Percentiles rank a stretch among this genome's conserved stretches.
These are phyloP conservation scores for Urtica urens DNA, from an alignment of 306 rosid genomes.

Conservation along the genomic window DNA sequence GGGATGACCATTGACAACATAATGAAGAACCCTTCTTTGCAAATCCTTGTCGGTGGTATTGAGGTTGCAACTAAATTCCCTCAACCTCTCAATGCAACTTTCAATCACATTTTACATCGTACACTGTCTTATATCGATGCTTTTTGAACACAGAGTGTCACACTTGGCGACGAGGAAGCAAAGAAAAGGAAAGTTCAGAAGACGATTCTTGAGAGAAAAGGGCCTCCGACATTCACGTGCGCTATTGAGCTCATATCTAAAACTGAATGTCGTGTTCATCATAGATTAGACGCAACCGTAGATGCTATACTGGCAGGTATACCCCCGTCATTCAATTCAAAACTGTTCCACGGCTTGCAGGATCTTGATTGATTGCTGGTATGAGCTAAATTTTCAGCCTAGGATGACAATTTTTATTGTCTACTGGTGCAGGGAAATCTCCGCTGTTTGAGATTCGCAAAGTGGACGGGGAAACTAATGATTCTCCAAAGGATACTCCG, in stretches of 20 bases:
- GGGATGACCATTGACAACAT: slow-evolving; percentile 86
- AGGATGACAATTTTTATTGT: background rate
- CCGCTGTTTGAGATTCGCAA: slow-evolving; percentile 78
- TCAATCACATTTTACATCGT: background rate
- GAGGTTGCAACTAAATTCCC: slow-evolving; percentile 49
- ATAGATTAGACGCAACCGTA: slow-evolving; percentile 90
- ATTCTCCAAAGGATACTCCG: slow-evolving; percentile 35
- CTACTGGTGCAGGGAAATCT: slow-evolving; percentile 44
- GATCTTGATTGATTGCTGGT: background rate
- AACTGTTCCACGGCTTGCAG: background rate
- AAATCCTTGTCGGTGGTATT: slow-evolving; percentile 91
- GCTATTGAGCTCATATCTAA: slow-evolving; percentile 96
- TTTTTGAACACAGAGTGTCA: slow-evolving; percentile 64
- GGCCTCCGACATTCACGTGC: slow-evolving; percentile 89
- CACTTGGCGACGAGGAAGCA: slow-evolving; percentile 99
- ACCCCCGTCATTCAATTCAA: background rate
- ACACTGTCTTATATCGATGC: background rate
- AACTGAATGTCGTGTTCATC: slow-evolving; percentile 83
- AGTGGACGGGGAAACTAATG: slow-evolving; percentile 38
- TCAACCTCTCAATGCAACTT: slow-evolving; percentile 1
- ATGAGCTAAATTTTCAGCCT: background rate
- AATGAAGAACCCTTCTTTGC: slow-evolving; percentile 79
- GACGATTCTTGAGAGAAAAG: slow-evolving; percentile 97
- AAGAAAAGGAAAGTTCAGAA: slow-evolving; percentile 91
- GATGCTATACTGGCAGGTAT: slow-evolving; percentile 92